Base-by-base conservation (phyloP, 345 rosid genomes). In the Melastoma malabathricum region DNA sequence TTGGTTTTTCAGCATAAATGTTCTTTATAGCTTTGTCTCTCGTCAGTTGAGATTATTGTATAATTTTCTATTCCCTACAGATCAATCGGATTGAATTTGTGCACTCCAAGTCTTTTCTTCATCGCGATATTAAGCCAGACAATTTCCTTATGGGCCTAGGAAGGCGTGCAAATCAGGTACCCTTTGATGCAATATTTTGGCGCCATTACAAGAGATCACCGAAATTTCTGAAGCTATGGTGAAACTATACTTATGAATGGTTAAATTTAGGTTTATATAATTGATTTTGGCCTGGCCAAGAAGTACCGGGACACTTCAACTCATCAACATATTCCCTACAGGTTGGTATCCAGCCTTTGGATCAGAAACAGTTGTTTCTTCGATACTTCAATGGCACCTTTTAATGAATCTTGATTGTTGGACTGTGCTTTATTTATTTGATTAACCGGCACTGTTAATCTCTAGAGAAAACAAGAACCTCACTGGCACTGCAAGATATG, bases 61-160 rank as follows among this genome's bases (percentile, higher is more conserved):
- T 47, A 22, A 18, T n/a, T 14, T 29, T 29, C 2, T 29, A 29
- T 29, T 18, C 10, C 25, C 64, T 23, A 46, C 66, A 87, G 96
- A 88, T 88, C 57, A 88, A 88, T 56, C 85, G 97, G 53, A 84
- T 88, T 50, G 97, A 88, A 66, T 78, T 56, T 70, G 79, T 80
- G 64, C 97, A 88, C 63, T 82, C 97, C 10, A 88, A 82, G 60
- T 84, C 97, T 39, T 88, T 88, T 68, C 83, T 88, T 18, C 94
- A 88, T 72, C 90, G 94, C 58, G 97, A 88, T 75, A 80, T 84
- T 65, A 88, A 88, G 64, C 97, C 94, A 3, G 97, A 88, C 62
- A 88, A 88, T 65, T 88, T 88, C 50, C 82, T 88, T 19, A 88
- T 84, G 94, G 97, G 96, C 17, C 73, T 88, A 60, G 97, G 94